Base-by-base conservation (phyloP, 306 rosid species). In the Quercus alba region DNA sequence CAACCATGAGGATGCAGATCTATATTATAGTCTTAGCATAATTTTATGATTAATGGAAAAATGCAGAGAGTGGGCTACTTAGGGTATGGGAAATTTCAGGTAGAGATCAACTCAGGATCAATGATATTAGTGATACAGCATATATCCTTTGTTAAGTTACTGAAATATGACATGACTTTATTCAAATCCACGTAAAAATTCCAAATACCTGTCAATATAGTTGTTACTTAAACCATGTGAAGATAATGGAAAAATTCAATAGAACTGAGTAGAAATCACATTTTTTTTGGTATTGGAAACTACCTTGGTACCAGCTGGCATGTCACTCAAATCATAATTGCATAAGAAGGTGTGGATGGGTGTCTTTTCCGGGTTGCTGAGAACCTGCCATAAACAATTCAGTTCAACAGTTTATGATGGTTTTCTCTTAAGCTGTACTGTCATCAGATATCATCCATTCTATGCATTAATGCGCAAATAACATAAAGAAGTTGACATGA, bases 241-340 rank as follows among this genome's bases (percentile, higher is more conserved):
- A 7, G 52, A 67, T 18, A 67, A 3, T 67, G 52, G 7, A 31
- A 67, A 33, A 10, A 26, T 59, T 59, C 31, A 20, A 19, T 17
- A 35, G 41, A 9, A 31, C 21, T 4, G 19, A 8, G 51, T 67
- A 33, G 26, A 33, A 13, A 67, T 64, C 21, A 71, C 49, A 56
- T 28, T 19, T 23, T 41, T 46, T 19, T 23, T 58, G 9, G 1
- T 10, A 67, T 63, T 13, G 25, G 12, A 75, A 77, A 72, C 67
- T 84, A 90, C 98, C 95, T 94, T 94, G 83, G 97, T 91, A 86
- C 90, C 98, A 31, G 92, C 84, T 61, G 98, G 95, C 98, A 94
- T 94, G 88, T 94, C 98, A 26, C 88, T 90, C 85, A 94, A 85
- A 87, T 91, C 98, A 63, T 91, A 94, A 73, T 85, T 87, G 80